Evolutionary conservation across 2,329 filamentous ascomycete genomes (phyloP).

Genomic region (Drechslerella coelobrocha): DNA sequence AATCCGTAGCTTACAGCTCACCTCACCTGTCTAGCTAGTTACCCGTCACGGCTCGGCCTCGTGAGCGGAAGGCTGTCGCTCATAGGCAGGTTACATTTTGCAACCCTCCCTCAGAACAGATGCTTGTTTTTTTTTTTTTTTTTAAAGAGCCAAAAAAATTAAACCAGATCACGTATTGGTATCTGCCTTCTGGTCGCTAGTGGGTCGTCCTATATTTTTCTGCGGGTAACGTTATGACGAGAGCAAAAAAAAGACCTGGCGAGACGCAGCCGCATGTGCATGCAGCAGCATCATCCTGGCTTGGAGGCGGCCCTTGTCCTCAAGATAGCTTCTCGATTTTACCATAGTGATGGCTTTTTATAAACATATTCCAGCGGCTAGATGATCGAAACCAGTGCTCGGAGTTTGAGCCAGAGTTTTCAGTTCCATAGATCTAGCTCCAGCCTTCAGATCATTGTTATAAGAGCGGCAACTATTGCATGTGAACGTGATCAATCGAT

Average conservation of each 20-base stretch:
- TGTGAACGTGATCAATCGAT: no score
- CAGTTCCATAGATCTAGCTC: no score
- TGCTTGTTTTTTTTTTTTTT: constrained; percentile 2
- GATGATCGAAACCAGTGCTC: background rate
- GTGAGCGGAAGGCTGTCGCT: constrained; percentile 25
- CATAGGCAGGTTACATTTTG: constrained; percentile 37
- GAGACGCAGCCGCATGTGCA: constrained; percentile 3
- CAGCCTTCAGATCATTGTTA: no score
- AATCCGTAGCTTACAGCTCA: background rate
- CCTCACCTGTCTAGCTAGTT: background rate
- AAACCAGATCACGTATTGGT: no score
- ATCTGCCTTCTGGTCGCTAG: no score
- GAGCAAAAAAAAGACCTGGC: background rate
- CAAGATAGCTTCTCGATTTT: background rate
- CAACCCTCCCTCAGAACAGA: background rate
- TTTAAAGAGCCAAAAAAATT: no score
- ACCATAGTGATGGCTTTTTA: background rate
- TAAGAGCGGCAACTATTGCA: no score
- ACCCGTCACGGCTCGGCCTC: constrained; percentile 8
- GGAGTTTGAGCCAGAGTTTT: background rate
- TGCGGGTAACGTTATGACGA: background rate
- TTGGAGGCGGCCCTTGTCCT: background rate
- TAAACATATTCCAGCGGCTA: background rate
- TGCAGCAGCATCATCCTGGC: background rate
- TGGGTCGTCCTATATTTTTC: background rate